These are phyloP conservation scores for Podosphaera xanthii DNA, from an alignment of 2,329 filamentous ascomycete genomes.

Conservation along the genomic window DNA sequence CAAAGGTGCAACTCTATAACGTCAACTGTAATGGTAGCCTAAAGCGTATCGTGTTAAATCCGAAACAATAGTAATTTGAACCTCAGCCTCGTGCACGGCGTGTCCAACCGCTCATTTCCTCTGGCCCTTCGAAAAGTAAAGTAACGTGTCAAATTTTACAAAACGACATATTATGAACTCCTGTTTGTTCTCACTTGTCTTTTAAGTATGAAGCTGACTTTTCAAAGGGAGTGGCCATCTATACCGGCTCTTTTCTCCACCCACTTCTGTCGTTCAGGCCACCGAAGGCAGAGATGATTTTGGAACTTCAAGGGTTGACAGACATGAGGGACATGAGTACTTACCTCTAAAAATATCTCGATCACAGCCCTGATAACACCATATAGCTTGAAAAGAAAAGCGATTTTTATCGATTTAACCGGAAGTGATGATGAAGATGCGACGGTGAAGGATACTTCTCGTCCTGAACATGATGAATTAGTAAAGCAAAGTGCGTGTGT, in stretches of 20 bases:
- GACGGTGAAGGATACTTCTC: neutral
- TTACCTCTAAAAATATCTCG: neutral
- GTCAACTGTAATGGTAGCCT: neutral
- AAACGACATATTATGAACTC: neutral
- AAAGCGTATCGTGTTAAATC: too few relatives aligned
- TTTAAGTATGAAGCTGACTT: neutral
- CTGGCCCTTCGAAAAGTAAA: neutral
- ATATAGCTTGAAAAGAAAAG: neutral
- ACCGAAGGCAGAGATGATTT: neutral
- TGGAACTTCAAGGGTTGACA: neutral
- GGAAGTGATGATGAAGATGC: constrained; percentile 1
- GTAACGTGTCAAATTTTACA: neutral
- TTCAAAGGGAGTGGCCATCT: neutral
- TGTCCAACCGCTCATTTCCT: neutral
- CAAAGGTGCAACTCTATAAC: neutral
- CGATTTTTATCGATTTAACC: neutral
- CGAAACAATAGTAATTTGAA: neutral
- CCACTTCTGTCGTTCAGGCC: neutral
- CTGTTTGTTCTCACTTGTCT: neutral
- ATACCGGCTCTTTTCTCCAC: neutral
- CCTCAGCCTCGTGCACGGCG: neutral
- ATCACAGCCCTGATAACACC: neutral
- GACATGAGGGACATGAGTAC: neutral
- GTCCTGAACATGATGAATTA: neutral
- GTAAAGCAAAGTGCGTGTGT: neutral